A percentile compares a stretch with the other conserved stretches of the same genome.
phyloP scores from a whole-genome alignment of 805 yeast species.

The Schwanniomyces sp. region DNA sequence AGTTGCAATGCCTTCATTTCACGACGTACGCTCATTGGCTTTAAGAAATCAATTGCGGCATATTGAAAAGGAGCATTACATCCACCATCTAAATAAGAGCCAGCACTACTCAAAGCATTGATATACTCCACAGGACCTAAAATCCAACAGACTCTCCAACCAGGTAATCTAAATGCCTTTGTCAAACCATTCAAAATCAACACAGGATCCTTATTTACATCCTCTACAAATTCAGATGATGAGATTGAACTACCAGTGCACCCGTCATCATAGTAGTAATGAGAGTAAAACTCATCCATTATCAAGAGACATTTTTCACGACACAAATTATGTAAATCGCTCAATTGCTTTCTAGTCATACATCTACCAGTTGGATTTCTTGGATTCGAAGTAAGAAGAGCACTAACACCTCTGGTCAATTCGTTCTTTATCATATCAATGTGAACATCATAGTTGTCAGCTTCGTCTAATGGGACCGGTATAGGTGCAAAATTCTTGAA shows the following conservation, averaged over 20 bases:
- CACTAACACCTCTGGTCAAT: slow-evolving; percentile 56
- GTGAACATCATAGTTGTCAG: slow-evolving; percentile 57
- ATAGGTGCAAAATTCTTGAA: slow-evolving; percentile 64
- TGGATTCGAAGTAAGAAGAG: slow-evolving; percentile 59
- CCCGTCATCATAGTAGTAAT: slow-evolving; percentile 54
- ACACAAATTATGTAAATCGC: slow-evolving; percentile 52
- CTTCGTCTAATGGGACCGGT: slow-evolving; percentile 59
- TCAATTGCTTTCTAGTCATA: slow-evolving; percentile 47
- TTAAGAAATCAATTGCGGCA: slow-evolving; percentile 55
- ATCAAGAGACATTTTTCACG: slow-evolving; percentile 53
- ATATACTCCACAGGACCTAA: slow-evolving; percentile 63
- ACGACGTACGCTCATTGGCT: slow-evolving; percentile 47
- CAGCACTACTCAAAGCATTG: slow-evolving; percentile 55
- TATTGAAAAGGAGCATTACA: slow-evolving; percentile 61
- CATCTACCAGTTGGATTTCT: slow-evolving; percentile 63
- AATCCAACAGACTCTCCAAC: slow-evolving; percentile 66
- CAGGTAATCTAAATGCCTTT: slow-evolving; percentile 61
- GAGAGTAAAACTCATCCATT: slow-evolving; percentile 64
- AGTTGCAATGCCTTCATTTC: slow-evolving; percentile 60
- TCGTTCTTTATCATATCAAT: slow-evolving; percentile 52
- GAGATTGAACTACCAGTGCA: slow-evolving; percentile 54
- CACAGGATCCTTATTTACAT: slow-evolving; percentile 59
- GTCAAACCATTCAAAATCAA: slow-evolving; percentile 60
- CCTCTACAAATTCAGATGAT: slow-evolving; percentile 51
- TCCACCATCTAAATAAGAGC: slow-evolving; percentile 62